These are phyloP conservation scores for Tephrocybe sp. DNA, from an alignment of 768 basidiomycete species.

Conservation along the genomic window DNA sequence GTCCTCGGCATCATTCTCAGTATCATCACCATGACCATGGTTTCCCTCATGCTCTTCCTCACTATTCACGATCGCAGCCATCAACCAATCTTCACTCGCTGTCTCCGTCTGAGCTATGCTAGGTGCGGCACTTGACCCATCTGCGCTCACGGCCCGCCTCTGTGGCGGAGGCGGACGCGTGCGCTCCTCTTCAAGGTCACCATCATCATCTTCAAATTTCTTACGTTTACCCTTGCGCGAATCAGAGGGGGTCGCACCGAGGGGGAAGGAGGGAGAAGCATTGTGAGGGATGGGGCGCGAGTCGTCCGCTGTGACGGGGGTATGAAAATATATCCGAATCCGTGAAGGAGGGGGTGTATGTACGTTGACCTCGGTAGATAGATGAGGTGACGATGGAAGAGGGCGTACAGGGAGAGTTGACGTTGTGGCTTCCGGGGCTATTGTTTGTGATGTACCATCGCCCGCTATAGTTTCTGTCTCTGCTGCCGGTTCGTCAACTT, in stretches of 20 bases:
- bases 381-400: background rate
- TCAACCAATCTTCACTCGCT: conserved; percentile 83
- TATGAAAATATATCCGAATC: conserved; percentile 90
- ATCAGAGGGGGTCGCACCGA: conserved; percentile 50
- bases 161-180: conserved; percentile 65
- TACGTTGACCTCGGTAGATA: background rate
- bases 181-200: conserved; percentile 71
- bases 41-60: conserved; percentile 53
- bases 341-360: conserved; percentile 59
- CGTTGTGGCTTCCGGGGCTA: conserved; percentile 11
- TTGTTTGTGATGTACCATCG: conserved; percentile 16
- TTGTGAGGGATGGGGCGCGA: conserved; percentile 68
- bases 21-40: conserved; percentile 14
- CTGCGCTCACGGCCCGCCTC: conserved; percentile 25
- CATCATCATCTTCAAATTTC: conserved; percentile 88
- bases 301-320: conserved; percentile 81
- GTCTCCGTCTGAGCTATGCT: conserved; percentile 70
- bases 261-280: conserved; percentile 47
- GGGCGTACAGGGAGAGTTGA: conserved; percentile 24
- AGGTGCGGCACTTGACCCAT: conserved; percentile 49
- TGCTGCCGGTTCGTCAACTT: conserved; percentile 12
- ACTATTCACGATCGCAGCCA: conserved; percentile 81
- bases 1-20: conserved; percentile 40
- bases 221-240: conserved; percentile 81
- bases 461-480: conserved; percentile 27